phyloP scores from a whole-genome alignment of 495 filamentous ascomycete species.

The Amniculicola lignicola region DNA sequence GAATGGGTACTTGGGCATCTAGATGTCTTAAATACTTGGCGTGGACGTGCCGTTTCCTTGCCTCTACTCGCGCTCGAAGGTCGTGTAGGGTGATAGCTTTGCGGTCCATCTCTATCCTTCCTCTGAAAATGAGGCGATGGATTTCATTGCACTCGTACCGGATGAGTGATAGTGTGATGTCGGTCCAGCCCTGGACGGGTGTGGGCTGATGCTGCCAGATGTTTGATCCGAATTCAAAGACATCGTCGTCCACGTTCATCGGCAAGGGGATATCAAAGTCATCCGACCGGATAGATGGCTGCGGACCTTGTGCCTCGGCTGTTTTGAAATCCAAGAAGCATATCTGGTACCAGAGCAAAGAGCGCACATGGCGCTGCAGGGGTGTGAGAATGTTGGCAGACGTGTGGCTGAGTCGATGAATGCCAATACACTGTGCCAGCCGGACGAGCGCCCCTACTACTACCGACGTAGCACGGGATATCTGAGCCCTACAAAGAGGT shows the following conservation, averaged over 20 bases:
- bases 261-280: conserved; percentile 33
- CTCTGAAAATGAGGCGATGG: conserved; percentile 34
- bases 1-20: conserved; percentile 29
- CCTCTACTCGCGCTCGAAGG: conserved; percentile 25
- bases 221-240: conserved; percentile 31
- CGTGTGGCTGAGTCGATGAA: conserved; percentile 27
- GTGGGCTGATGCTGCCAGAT: conserved; percentile 32
- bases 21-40: conserved; percentile 28
- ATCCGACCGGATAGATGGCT: conserved; percentile 32
- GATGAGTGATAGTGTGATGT: conserved; percentile 30
- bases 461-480: conserved; percentile 33
- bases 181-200: conserved; percentile 28
- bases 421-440: conserved; percentile 33
- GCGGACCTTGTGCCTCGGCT: conserved; percentile 33
- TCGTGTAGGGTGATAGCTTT: conserved; percentile 28
- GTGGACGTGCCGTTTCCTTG: conserved; percentile 29
- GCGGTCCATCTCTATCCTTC: conserved; percentile 32
- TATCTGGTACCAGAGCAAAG: conserved; percentile 34
- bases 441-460: conserved; percentile 32
- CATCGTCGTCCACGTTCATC: conserved; percentile 33
- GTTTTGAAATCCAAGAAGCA: conserved; percentile 34
- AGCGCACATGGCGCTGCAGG: conserved; percentile 30
- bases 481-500: conserved; percentile 31
- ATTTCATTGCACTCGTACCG: conserved; percentile 35
- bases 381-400: conserved; percentile 26